phyloP scores from a whole-genome alignment of 441 rosid genomes.

The Pelargonium cotyledonis region DNA sequence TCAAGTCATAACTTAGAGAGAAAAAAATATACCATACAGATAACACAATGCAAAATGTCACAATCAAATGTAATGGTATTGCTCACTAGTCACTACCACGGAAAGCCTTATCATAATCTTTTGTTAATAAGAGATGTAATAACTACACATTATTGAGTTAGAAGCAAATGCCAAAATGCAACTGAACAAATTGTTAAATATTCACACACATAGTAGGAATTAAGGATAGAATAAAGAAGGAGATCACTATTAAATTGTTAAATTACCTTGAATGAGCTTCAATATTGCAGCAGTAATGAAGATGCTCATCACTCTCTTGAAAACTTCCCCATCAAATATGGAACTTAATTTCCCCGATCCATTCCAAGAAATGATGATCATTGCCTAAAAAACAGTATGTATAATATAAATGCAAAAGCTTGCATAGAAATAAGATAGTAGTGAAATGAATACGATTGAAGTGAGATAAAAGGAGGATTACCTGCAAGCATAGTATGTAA shows the following conservation, averaged over 20 bases:
- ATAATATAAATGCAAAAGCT: background rate
- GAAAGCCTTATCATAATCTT: background rate
- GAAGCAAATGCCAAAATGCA: background rate
- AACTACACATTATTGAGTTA: background rate
- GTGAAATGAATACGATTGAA: background rate
- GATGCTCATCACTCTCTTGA: slow-evolving; percentile 79
- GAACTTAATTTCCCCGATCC: slow-evolving; percentile 51
- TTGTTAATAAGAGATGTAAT: background rate
- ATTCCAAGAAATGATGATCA: slow-evolving; percentile 97
- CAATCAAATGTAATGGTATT: background rate
- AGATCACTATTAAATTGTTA: background rate
- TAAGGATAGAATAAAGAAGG: background rate
- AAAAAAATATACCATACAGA: background rate
- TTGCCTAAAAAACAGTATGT: slow-evolving; percentile 38
- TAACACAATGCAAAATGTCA: background rate
- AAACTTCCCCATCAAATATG: slow-evolving; percentile 47
- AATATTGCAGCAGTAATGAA: slow-evolving; percentile 95
- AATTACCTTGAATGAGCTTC: slow-evolving; percentile 93
- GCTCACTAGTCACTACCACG: background rate
- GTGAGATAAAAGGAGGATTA: slow-evolving; percentile 20
- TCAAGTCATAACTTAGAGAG: slow-evolving; percentile 8
- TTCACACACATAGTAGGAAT: background rate
- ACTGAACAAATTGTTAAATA: background rate
- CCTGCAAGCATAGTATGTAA: slow-evolving; percentile 85
- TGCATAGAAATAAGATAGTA: slow-evolving; percentile 13